A percentile compares a stretch with the other conserved stretches of the same genome.
Evolutionary conservation across 2,329 filamentous ascomycete genomes (phyloP).

Genomic region (Zymoseptoria brevis): DNA sequence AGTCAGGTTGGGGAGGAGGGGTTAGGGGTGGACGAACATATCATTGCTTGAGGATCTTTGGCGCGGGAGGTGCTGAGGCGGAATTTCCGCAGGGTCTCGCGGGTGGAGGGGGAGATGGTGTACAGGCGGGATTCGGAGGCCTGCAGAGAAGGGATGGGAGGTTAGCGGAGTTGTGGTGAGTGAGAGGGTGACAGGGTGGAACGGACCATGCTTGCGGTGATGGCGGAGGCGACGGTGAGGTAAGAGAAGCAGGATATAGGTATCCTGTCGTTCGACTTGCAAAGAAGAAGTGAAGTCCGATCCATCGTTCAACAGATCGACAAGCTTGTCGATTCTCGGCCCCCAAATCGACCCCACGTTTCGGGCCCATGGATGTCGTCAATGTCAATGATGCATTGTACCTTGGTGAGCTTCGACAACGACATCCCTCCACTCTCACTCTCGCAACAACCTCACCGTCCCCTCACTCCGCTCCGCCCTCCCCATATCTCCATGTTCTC

Average conservation of each 20-base stretch:
- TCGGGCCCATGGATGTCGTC: neutral
- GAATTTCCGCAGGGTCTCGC: slow-evolving; percentile 87
- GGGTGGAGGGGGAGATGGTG: slow-evolving; percentile 85
- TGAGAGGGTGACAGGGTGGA: neutral
- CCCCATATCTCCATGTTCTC: slow-evolving; percentile 56
- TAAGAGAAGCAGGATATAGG: neutral
- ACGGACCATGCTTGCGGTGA: neutral
- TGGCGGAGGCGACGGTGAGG: neutral
- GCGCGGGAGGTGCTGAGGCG: slow-evolving; percentile 81
- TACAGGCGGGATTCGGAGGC: slow-evolving; percentile 82
- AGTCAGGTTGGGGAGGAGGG: slow-evolving; percentile 1
- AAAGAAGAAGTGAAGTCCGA: neutral
- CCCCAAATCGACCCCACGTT: neutral
- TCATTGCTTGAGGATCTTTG: slow-evolving; percentile 79
- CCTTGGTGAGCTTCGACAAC: neutral
- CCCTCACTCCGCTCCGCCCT: neutral
- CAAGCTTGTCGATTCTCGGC: neutral
- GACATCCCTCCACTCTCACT: neutral
- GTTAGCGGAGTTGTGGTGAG: neutral
- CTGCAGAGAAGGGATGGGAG: slow-evolving; percentile 20
- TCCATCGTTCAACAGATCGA: neutral
- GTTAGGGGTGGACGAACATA: slow-evolving; percentile 46
- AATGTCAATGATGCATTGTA: neutral
- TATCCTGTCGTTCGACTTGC: neutral
- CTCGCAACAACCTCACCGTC: neutral